These are phyloP conservation scores for Rutstroemia sp. DNA, from an alignment of 2,329 filamentous ascomycete species.

Conservation along the genomic window DNA sequence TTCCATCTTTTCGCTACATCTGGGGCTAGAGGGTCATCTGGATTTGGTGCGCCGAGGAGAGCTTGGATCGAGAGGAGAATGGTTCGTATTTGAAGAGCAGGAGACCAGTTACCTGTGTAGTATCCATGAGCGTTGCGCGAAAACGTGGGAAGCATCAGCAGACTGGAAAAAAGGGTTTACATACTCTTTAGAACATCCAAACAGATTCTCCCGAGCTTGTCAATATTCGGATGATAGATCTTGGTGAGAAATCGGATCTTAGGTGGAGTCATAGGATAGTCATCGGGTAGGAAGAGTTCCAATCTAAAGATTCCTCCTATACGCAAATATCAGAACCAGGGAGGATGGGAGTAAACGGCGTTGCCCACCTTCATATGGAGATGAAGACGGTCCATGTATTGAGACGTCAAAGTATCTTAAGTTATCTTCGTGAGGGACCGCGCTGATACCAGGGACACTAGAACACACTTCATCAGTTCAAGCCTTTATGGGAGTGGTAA, in stretches of 20 bases:
- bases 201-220: slow-evolving; percentile 94
- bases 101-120: slow-evolving; percentile 87
- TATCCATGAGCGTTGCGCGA: slow-evolving; percentile 12
- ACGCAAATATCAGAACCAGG: slow-evolving; percentile 8
- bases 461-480: slow-evolving; percentile 10
- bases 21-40: slow-evolving; percentile 95
- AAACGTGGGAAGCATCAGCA: background rate
- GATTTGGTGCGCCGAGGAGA: slow-evolving; percentile 89
- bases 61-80: slow-evolving; percentile 99
- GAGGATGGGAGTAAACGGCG: background rate
- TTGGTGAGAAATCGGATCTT: slow-evolving; percentile 98
- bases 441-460: slow-evolving; percentile 93
- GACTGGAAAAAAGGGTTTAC: slow-evolving; percentile 20
- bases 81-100: slow-evolving; percentile 92
- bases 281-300: slow-evolving; percentile 93
- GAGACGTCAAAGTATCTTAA: slow-evolving; percentile 97
- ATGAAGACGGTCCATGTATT: slow-evolving; percentile 85
- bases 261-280: slow-evolving; percentile 98
- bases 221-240: slow-evolving; percentile 99
- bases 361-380: slow-evolving; percentile 81
- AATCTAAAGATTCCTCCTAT: slow-evolving; percentile 78
- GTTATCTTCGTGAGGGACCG: slow-evolving; percentile 93
- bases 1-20: slow-evolving; percentile 98
- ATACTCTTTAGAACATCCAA: slow-evolving; percentile 94
- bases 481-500: background rate